phyloP scores from a whole-genome alignment of 1,284 basidiomycete genomes.

The Mycena citricolor region DNA sequence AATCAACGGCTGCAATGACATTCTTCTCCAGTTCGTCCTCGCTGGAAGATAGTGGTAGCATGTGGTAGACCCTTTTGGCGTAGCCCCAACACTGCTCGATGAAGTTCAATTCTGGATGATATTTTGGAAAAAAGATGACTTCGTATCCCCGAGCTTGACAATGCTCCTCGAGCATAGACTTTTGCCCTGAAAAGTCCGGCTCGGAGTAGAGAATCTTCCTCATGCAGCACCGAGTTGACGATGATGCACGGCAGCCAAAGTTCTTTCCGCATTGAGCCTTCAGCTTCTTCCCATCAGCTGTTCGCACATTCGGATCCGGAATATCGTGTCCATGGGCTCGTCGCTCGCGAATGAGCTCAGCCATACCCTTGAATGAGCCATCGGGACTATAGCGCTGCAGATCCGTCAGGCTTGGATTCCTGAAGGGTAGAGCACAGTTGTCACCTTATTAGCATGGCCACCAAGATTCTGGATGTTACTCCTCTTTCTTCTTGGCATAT shows the following conservation, averaged over 20 bases:
- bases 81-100: constrained; percentile 11
- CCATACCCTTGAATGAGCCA: constrained; percentile 13
- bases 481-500: no score
- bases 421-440: constrained; percentile 2
- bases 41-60: constrained; percentile 1
- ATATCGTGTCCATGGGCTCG: constrained; percentile 8
- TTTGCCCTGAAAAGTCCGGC: constrained; percentile 9
- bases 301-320: constrained; percentile 1
- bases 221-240: constrained; percentile 6
- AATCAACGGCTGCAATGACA: background rate
- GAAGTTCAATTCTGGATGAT: no score
- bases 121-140: constrained; percentile 11
- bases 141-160: constrained; percentile 7
- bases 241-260: constrained; percentile 7
- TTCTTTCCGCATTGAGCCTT: constrained; percentile 1
- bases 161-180: constrained; percentile 14
- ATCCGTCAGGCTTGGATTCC: constrained; percentile 8
- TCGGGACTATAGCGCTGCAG: constrained; percentile 4
- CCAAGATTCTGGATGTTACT: no score
- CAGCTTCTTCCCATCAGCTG: constrained; percentile 1
- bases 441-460: no score
- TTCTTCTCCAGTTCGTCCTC: background rate
- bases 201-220: constrained; percentile 9
- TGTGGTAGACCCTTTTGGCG: constrained; percentile 4
- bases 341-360: constrained; percentile 5